These are phyloP conservation scores for Laburnicola sp. DNA, from an alignment of 2,329 filamentous ascomycete genomes.

Conservation along the genomic window DNA sequence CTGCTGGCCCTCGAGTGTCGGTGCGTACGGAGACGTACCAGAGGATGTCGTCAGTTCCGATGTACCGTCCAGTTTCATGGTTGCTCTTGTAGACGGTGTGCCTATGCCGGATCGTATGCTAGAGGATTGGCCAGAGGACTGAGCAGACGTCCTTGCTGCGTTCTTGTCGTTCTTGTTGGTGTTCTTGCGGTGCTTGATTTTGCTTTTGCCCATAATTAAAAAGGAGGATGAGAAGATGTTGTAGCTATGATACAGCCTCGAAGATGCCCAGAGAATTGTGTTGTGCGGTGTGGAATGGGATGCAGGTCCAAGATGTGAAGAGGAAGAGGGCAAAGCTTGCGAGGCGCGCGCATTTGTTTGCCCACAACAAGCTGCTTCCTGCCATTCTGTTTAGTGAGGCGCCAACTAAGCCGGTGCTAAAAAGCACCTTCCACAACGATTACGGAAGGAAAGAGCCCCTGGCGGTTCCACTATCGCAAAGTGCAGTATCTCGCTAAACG, in stretches of 20 bases:
- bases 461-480: constrained; percentile 1
- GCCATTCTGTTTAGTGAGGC: constrained; percentile 1
- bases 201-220: constrained; percentile 24
- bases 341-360: constrained; percentile 13
- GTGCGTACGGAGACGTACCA: constrained; percentile 9
- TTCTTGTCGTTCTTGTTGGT: neutral
- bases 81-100: neutral
- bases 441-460: neutral
- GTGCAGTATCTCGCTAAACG: constrained; percentile 4
- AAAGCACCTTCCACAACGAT: constrained; percentile 6
- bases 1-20: neutral
- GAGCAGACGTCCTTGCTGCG: neutral
- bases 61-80: constrained; percentile 1
- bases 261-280: constrained; percentile 28
- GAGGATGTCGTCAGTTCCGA: constrained; percentile 1
- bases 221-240: constrained; percentile 21
- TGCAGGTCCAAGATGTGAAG: constrained; percentile 17
- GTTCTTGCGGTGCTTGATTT: constrained; percentile 4
- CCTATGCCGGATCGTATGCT: constrained; percentile 4
- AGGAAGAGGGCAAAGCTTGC: constrained; percentile 1
- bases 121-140: neutral
- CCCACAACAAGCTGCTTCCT: constrained; percentile 5
- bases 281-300: constrained; percentile 22
- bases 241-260: constrained; percentile 26
- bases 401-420: neutral